Percentiles rank a stretch among this genome's conserved stretches.
phyloP scores from a whole-genome alignment of 164 flowering plant genomes.

The Sextonia rubra region DNA sequence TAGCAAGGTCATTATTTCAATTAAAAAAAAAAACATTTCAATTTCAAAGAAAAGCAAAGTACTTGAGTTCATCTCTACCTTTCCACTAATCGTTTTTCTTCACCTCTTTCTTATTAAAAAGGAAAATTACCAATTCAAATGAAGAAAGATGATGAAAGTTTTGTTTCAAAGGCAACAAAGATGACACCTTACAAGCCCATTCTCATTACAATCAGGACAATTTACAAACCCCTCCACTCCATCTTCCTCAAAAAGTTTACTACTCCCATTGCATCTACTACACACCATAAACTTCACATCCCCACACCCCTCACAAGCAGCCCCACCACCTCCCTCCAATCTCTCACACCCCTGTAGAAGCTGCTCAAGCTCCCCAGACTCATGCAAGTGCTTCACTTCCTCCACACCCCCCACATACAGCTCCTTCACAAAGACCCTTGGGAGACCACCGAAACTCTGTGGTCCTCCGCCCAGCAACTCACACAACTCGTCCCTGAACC shows the following conservation, averaged over 20 bases:
- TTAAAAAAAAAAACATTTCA: too few relatives aligned
- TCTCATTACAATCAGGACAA: constrained; percentile 88
- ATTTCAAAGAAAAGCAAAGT: too few relatives aligned
- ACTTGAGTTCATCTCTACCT: too few relatives aligned
- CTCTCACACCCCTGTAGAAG: constrained; percentile 46
- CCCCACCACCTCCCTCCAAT: constrained; percentile 32
- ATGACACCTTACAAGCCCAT: constrained; percentile 75
- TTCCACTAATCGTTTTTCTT: too few relatives aligned
- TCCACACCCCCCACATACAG: constrained; percentile 75
- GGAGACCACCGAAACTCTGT: constrained; percentile 32
- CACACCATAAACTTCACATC: constrained; percentile 85
- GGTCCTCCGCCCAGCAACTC: constrained; percentile 47
- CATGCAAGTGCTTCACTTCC: constrained; percentile 61
- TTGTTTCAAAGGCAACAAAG: constrained; percentile 44
- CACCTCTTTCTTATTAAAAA: too few relatives aligned
- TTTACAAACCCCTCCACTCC: constrained; percentile 54
- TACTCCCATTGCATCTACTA: constrained; percentile 82
- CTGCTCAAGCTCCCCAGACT: constrained; percentile 69
- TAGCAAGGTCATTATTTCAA: too few relatives aligned
- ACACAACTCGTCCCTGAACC: constrained; percentile 70
- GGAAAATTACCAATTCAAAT: neutral
- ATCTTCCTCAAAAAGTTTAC: constrained; percentile 47
- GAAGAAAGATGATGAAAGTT: neutral
- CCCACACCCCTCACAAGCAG: constrained; percentile 73
- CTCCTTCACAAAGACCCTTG: constrained; percentile 64